These are phyloP conservation scores for Corymbia calophylla DNA, from an alignment of 441 rosid genomes.

Conservation along the genomic window DNA sequence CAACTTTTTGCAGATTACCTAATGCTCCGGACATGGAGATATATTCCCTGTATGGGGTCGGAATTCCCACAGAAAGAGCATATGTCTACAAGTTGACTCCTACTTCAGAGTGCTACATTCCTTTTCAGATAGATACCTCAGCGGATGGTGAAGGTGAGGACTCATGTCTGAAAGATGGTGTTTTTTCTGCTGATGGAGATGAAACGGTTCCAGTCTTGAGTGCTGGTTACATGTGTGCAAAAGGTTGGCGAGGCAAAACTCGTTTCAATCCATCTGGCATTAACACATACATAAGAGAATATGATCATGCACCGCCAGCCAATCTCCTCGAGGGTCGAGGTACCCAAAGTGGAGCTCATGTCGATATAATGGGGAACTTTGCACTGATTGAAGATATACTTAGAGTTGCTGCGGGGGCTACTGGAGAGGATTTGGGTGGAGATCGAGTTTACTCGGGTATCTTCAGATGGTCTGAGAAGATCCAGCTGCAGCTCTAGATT, in stretches of 20 bases:
- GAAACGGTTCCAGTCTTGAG: conserved; percentile 93
- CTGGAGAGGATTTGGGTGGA: conserved; percentile 71
- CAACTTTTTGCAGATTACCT: conserved; percentile 59
- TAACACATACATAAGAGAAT: conserved; percentile 65
- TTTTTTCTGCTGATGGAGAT: conserved; percentile 83
- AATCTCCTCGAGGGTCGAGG: conserved; percentile 89
- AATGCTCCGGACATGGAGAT: conserved; percentile 97
- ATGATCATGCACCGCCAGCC: conserved; percentile 77
- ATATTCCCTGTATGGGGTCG: conserved; percentile 83
- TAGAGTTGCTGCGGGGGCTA: conserved; percentile 83
- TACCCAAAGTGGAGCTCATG: conserved; percentile 88
- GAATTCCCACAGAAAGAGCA: conserved; percentile 91
- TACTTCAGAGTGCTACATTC: conserved; percentile 73
- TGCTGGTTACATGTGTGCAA: conserved; percentile 94
- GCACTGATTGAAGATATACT: conserved; percentile 82
- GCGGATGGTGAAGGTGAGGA: conserved; percentile 53
- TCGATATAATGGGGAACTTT: conserved; percentile 97
- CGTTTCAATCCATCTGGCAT: conserved; percentile 89
- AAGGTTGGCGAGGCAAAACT: conserved; percentile 96
- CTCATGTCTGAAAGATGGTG: conserved; percentile 78
- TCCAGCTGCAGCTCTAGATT: conserved; percentile 49
- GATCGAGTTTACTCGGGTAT: conserved; percentile 79
- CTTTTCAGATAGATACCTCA: conserved; percentile 81
- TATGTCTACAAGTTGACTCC: conserved; percentile 70
- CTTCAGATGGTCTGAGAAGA: conserved; percentile 78